Conservation (phyloP, 2,329 filamentous ascomycete genomes). For the Colletotrichum sansevieriae region DNA sequence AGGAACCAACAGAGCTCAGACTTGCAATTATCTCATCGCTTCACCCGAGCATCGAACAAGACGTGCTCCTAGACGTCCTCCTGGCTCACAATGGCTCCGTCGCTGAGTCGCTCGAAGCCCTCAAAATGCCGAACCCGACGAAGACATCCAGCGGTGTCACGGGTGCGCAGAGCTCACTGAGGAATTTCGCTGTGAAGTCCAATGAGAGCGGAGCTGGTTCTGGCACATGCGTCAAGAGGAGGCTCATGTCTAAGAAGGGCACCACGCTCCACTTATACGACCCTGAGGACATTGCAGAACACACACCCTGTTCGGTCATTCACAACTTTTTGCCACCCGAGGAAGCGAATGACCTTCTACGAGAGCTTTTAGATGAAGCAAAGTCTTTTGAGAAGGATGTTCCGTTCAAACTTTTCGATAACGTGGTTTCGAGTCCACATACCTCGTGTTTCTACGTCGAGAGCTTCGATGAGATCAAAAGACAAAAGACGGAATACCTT, state of each 20-base stretch:
- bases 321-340: slow-evolving; percentile 86
- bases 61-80: slow-evolving; percentile 81
- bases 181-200: slow-evolving; percentile 57
- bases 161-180: slow-evolving; percentile 74
- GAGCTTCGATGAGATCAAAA: slow-evolving; percentile 74
- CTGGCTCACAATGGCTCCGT: slow-evolving; percentile 84
- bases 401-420: slow-evolving; percentile 89
- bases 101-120: slow-evolving; percentile 68
- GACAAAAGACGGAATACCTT: slow-evolving; percentile 83
- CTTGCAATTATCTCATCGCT: slow-evolving; percentile 86
- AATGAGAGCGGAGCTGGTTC: slow-evolving; percentile 15
- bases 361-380: slow-evolving; percentile 81
- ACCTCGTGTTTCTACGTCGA: slow-evolving; percentile 88
- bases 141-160: slow-evolving; percentile 55
- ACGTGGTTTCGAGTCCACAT: slow-evolving; percentile 86
- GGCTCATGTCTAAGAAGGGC: slow-evolving; percentile 78
- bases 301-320: slow-evolving; percentile 92
- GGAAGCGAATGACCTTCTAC: slow-evolving; percentile 79
- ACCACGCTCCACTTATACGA: slow-evolving; percentile 87
- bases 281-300: slow-evolving; percentile 81
- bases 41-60: slow-evolving; percentile 73
- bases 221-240: slow-evolving; percentile 56
- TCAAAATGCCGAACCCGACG: slow-evolving; percentile 54
- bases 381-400: slow-evolving; percentile 74
- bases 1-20: slow-evolving; percentile 91